Base-by-base conservation (phyloP, 345 rosid genomes). In the Citrus reticulata region DNA sequence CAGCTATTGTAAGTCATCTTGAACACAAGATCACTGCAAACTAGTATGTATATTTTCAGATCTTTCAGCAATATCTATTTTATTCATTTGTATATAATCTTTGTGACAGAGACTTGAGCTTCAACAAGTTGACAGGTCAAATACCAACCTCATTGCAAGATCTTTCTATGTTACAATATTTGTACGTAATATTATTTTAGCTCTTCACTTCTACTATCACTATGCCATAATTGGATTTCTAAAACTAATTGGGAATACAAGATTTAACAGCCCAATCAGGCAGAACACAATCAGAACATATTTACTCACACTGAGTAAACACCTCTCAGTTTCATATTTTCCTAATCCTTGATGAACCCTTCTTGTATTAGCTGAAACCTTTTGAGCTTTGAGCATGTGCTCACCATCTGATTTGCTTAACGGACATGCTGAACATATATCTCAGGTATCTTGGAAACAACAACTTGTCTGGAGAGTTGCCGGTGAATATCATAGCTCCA, bases 391-490 rank as follows among this genome's bases (percentile, higher is more conserved):
- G 17, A 24, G 49, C 51, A 8, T 16, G 0, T 32, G 14, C 73
- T 65, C 35, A 75, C 60, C 63, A 63, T 79, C 60, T 55, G 77
- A 51, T 62, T 73, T 68, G 14, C 24, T 7, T 51, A 24, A 11
- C 3, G 24, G 60, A 69, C 27, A 55, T 73, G 27, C 37, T 24
- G 32, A 61, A 51, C 49, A 58, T 55, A 19, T 68, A 7, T 73
- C 3, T 55, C 81, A 90, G 93, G 81, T 88, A 82, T 79, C 87
- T 90, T 77, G 93, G 91, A 61, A 83, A 64, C 79, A 87, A 90
- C 85, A 80, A 73, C 80, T 83, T 90, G 85, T 83, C 37, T 64
- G 90, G 93, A 49, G 81, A 78, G 75, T 80, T 88, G 35, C 90
- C 93, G 17, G 78, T 71, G 37, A 82, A 82, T 60, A 80, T 87